phyloP scores from a whole-genome alignment of 2,329 filamentous ascomycete species.

The Diaporthe sp. region DNA sequence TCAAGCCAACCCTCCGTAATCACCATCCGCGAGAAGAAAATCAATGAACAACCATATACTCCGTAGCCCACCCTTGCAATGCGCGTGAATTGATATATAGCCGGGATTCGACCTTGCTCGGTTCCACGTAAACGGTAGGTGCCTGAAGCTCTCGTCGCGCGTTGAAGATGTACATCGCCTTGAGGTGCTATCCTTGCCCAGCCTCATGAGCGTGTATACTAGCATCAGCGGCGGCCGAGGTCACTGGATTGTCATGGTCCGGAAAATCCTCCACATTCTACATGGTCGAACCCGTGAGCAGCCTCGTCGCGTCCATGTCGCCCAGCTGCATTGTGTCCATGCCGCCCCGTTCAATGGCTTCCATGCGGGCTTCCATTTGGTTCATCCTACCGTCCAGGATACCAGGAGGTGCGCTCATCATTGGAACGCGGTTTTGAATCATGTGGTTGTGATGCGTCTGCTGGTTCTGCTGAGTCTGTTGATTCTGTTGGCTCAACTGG shows the following conservation, averaged over 20 bases:
- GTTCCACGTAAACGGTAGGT: slow-evolving; percentile 3
- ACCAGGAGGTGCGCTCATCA: slow-evolving; percentile 40
- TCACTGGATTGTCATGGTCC: neutral
- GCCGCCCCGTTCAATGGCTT: slow-evolving; percentile 52
- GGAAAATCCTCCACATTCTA: slow-evolving; percentile 41
- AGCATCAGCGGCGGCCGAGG: neutral
- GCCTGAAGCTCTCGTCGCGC: neutral
- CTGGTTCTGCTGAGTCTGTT: slow-evolving; percentile 35
- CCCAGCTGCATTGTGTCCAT: slow-evolving; percentile 55
- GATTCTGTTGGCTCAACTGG: slow-evolving; percentile 33
- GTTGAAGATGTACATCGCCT: neutral
- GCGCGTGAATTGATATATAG: slow-evolving; percentile 23
- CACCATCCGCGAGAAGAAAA: slow-evolving; percentile 19
- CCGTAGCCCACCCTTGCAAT: slow-evolving; percentile 31
- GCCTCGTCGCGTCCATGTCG: slow-evolving; percentile 52
- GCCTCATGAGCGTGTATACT: neutral
- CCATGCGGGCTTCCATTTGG: slow-evolving; percentile 53
- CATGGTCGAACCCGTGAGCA: slow-evolving; percentile 51
- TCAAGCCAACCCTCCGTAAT: slow-evolving; percentile 17
- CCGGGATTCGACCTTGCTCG: neutral
- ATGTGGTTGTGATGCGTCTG: slow-evolving; percentile 39
- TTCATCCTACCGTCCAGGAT: slow-evolving; percentile 45
- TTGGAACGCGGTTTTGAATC: slow-evolving; percentile 41
- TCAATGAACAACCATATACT: slow-evolving; percentile 26
- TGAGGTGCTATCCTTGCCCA: neutral